Evolutionary conservation across 2,329 filamentous ascomycete species (phyloP).

Genomic region (Penicillium sp.): DNA sequence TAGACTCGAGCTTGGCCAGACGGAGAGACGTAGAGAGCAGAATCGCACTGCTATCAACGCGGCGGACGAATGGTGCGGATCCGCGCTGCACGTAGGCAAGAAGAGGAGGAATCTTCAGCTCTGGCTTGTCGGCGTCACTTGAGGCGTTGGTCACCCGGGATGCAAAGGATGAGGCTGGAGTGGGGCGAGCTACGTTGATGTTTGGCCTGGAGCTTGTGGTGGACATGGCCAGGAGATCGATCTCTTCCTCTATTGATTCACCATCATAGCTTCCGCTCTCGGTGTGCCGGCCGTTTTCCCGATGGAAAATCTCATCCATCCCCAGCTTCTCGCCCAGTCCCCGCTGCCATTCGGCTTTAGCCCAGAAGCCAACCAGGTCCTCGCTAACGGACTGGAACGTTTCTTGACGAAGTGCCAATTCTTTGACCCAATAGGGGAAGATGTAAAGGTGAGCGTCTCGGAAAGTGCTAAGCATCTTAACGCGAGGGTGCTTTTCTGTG

Average conservation of each 20-base stretch:
- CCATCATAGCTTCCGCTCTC: conserved; percentile 41
- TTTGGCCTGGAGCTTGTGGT: conserved; percentile 49
- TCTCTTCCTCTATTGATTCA: conserved; percentile 54
- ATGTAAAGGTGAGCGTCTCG: conserved; percentile 94
- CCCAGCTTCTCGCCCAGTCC: conserved; percentile 77
- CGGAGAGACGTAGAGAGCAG: conserved; percentile 80
- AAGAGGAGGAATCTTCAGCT: conserved; percentile 53
- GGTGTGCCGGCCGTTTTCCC: conserved; percentile 41
- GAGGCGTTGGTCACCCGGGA: conserved; percentile 32
- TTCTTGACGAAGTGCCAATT: conserved; percentile 78
- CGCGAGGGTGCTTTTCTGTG: conserved; percentile 70
- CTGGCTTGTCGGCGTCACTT: conserved; percentile 8
- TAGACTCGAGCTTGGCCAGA: conserved; percentile 75
- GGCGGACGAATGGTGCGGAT: conserved; percentile 70
- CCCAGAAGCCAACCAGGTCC: conserved; percentile 93
- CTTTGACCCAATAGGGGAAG: conserved; percentile 86
- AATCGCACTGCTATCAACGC: conserved; percentile 83
- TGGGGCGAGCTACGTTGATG: conserved; percentile 3
- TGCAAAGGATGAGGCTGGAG: conserved; percentile 18
- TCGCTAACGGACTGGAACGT: conserved; percentile 85
- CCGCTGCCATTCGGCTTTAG: conserved; percentile 87
- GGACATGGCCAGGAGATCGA: conserved; percentile 57
- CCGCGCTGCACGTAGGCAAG: conserved; percentile 75
- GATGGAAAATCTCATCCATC: conserved; percentile 66
- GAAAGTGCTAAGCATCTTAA: conserved; percentile 80